Base-by-base conservation (phyloP, 2,329 filamentous ascomycete species). In the Ophiocordyceps robertsii region DNA sequence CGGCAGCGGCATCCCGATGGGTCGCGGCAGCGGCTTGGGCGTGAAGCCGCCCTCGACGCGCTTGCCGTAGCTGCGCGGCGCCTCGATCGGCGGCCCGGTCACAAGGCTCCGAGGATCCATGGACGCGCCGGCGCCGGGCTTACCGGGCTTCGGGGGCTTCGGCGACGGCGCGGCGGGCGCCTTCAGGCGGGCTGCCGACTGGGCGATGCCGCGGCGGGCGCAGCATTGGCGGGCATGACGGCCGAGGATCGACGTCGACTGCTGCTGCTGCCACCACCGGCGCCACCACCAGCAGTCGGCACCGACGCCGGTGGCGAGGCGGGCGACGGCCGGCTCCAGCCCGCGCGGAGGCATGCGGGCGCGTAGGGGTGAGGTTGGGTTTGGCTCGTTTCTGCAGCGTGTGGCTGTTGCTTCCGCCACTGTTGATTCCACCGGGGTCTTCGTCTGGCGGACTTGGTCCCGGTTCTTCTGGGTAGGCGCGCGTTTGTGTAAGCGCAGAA, bases 1-100 rank as follows among this genome's bases (percentile, higher is more conserved):
- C 2, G 88, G 83, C 32, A 75, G 64, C 11, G 72, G 69, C 62
- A 94, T 77, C 47, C 92, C 92, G 51, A 98, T 90, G 13, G 92
- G 90, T 32, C 86, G 78, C 33, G 69, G 63, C 36, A 84, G 64
- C 16, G 71, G 72, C 52, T 69, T 72, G 6, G 78, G 78, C 10
- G 67, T 73, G 53, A 81, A 82, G 29, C 67, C 57, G 11, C 57
- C 62, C 3, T 70, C 62, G 27, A 70, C 53, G 14, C 68, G 66
- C 56, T 70, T 72, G 52, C 78, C 78, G 50, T 78, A 79, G 27
- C 69, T 67, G 47, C 75, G 66, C 11, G 77, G 77, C 6, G 76
- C 77, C 46, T 76, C 62, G 51, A 72, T 74, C 32, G 78, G 61
- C 6, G 68, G 61, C 14, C 68, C 66, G 31, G 64, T 51, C 40